Base-by-base conservation (phyloP, 1,284 basidiomycete species). In the Cutaneotrichosporon sp. region DNA sequence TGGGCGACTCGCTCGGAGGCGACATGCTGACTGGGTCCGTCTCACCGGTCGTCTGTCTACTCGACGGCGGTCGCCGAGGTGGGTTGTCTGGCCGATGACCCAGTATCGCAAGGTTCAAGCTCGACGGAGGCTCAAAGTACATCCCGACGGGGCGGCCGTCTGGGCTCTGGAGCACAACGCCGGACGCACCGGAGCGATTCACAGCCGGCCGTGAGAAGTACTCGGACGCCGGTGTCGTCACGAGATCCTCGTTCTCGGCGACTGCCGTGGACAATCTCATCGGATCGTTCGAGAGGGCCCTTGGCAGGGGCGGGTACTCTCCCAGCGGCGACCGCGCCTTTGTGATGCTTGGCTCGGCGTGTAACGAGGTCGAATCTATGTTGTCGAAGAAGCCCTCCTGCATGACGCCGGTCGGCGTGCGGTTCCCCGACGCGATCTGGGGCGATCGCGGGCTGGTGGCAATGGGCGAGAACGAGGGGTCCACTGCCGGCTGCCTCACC, bases 71-170 rank as follows among this genome's bases (percentile, higher is more conserved):
- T 6, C 69, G 60, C 2, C 67, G 43, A 2, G 38, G 38, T 7
- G 22, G 2, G 10, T 24, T 47, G 11, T 57, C 54, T 10, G 43
- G 24, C 1, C 54, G 56, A 10, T 56, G 54, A 9, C 42, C n/a
- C 25, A 57, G 33, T 29, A 29, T 27, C 2, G 36, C 43, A 20
- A 27, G n/a, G 10, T 45, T 71, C 8, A 63, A 60, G 56, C 70
- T 72, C 13, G 67, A 66, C 3, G 76, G 80, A 0, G 95, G 95
- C 69, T 95, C 90, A 79, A 99, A 99, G 80, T 94, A 92, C 67
- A 99, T 95, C 7, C 93, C 95, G 22, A 92, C 87, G 0, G 93
- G 91, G 65, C 93, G 87, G 0, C 95, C 95, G 73, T 97, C 92
- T 0, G 92, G 91, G 72, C 88, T 91, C 67, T 95, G 92, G 55